Conservation (phyloP, 805 yeast genomes). For the Debaryomyces castellii region DNA sequence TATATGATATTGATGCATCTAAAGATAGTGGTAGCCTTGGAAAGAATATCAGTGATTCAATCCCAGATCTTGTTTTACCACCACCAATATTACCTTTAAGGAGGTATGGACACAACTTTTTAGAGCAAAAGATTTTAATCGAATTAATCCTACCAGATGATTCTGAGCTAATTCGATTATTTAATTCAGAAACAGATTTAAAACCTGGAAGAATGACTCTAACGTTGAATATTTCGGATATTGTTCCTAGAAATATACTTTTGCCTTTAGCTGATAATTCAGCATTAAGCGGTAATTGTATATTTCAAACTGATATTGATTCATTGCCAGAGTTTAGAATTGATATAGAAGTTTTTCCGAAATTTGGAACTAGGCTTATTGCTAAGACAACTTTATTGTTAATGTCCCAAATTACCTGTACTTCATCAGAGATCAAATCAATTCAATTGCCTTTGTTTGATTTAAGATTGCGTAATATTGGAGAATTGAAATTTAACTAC, state of each 20-base stretch:
- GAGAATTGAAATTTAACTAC: constrained; percentile 73
- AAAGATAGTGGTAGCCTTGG: constrained; percentile 38
- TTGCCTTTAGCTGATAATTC: constrained; percentile 68
- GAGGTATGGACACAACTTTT: constrained; percentile 92
- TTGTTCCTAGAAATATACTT: constrained; percentile 83
- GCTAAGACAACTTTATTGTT: constrained; percentile 86
- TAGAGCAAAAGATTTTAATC: constrained; percentile 84
- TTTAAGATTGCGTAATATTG: constrained; percentile 75
- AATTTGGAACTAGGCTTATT: constrained; percentile 88
- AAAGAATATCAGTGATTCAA: constrained; percentile 54
- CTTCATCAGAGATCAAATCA: constrained; percentile 39
- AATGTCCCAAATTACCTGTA: constrained; percentile 37
- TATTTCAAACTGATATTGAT: constrained; percentile 81
- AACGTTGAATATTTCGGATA: constrained; percentile 71
- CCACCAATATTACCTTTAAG: constrained; percentile 95
- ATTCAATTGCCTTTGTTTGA: constrained; percentile 76
- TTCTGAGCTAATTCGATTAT: constrained; percentile 46
- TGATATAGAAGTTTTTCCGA: constrained; percentile 89
- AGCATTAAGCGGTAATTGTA: constrained; percentile 55
- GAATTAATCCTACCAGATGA: constrained; percentile 66
- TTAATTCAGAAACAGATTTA: constrained; percentile 39
- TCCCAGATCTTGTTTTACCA: constrained; percentile 89
- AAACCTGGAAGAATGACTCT: constrained; percentile 83
- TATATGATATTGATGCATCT: constrained; percentile 26
- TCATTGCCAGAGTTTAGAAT: constrained; percentile 61